Evolutionary conservation across 2,329 filamentous ascomycete species (phyloP), one percentile per base, ranked within the genome.

Genomic region (Pezizomycotina sp.): DNA sequence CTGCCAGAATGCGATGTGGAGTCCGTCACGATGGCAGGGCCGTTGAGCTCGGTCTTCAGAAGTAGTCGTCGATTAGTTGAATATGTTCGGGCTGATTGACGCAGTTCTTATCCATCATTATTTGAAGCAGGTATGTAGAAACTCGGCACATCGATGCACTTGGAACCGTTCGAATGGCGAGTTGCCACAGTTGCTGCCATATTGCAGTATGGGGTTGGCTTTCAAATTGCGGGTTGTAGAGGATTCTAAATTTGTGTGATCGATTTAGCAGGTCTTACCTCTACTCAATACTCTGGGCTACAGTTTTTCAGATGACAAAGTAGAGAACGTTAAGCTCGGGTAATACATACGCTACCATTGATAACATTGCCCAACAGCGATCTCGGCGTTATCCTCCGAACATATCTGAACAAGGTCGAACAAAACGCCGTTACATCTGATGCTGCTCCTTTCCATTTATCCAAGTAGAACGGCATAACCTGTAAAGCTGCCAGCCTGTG

Each of bases 351-450:
- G 78, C 80, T 45, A 80, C 65, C 52, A 82, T 71, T n/a, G 74
- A 76, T 34, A 93, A 56, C 62, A 92, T 71, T 12, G 82, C 76
- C 89, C 89, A 98, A 0, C 74, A 80, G 5, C 74, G 69, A 25
- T 75, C 61, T 6, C 58, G 56, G 60, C 58, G 47, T 77, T 73
- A 50, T 92, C 84, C 51, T 89, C 77, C 6, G 69, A 64, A 27
- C 77, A 69, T 34, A 67, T 63, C 7, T 60, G 56, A 10, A 64
- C 58, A 10, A 91, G 58, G 27, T 68, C 65, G 6, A 65, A 2
- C 89, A 52, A 3, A 76, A 54, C 1, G 64, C 61, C 4, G 58
- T 55, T 16, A 76, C 58, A 7, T 70, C 66, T 20, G 73, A 65
- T 20, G 58, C 48, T 3, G 62, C 55, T 1, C 69, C 52, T 15